phyloP scores from a whole-genome alignment of 2,329 filamentous ascomycete species.

The Neopestalotiopsis sp. region DNA sequence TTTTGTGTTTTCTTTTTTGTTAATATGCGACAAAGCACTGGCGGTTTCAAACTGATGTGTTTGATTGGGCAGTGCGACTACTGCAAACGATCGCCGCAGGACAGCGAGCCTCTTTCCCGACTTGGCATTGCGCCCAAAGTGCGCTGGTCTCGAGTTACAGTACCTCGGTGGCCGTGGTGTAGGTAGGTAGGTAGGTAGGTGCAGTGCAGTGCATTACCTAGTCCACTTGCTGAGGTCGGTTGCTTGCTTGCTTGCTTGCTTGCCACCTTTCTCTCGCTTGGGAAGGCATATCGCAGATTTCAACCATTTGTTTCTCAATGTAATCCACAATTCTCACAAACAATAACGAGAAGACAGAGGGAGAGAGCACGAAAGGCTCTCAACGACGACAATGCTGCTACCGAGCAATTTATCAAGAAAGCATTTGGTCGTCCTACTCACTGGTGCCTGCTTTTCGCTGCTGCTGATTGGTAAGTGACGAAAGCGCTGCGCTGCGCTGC shows the following conservation, averaged over 20 bases:
- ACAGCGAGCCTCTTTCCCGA: background rate
- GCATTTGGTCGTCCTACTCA: slow-evolving; percentile 7
- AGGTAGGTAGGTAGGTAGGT: no score
- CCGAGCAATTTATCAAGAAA: slow-evolving; percentile 7
- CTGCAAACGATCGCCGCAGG: background rate
- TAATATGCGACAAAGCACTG: background rate
- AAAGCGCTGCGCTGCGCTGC: background rate
- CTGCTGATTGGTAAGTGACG: slow-evolving; percentile 15
- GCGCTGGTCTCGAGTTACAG: no score
- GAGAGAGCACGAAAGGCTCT: background rate
- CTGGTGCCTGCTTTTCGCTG: slow-evolving; percentile 8
- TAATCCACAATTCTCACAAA: background rate
- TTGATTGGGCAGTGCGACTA: background rate
- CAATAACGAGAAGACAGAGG: background rate
- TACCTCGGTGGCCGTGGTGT: no score
- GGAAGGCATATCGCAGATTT: background rate
- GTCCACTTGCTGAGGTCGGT: no score
- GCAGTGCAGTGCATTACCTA: no score
- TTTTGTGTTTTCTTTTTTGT: background rate
- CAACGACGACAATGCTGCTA: background rate
- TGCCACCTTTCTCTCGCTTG: background rate
- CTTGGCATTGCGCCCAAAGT: background rate
- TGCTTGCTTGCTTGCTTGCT: no score
- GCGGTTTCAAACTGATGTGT: background rate
- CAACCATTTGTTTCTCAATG: background rate